Evolutionary conservation across 1,284 basidiomycete genomes (phyloP).

Genomic region (Pisolithus thermaeus): DNA sequence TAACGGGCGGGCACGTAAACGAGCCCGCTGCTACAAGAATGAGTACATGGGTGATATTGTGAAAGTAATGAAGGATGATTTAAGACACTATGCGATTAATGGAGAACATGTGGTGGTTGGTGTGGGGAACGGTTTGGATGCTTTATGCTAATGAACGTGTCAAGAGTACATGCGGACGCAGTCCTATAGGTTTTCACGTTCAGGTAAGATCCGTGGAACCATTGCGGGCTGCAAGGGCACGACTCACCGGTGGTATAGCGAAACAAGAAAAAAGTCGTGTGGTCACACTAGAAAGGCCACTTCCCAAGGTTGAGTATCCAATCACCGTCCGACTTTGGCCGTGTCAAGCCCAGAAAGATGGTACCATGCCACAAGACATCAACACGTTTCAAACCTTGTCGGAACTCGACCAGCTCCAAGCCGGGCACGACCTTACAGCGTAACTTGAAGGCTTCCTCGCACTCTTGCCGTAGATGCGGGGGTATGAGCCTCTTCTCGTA

Average conservation of each 20-base stretch:
- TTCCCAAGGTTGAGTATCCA: slow-evolving; percentile 32
- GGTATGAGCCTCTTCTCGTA: slow-evolving; percentile 33
- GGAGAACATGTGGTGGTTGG: not conserved
- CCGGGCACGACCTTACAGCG: slow-evolving; percentile 40
- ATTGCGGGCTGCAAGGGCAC: not conserved
- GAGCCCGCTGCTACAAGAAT: not conserved
- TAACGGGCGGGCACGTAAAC: not conserved
- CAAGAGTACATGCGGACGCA: slow-evolving; percentile 1
- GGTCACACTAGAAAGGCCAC: not conserved
- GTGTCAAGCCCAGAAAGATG: slow-evolving; percentile 37
- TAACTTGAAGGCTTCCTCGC: slow-evolving; percentile 36
- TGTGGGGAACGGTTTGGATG: not conserved
- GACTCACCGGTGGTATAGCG: not conserved
- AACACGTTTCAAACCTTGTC: slow-evolving; percentile 42
- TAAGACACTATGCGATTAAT: not conserved
- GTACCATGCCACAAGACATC: slow-evolving; percentile 43
- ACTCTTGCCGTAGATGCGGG: slow-evolving; percentile 26
- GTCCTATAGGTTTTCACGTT: not conserved
- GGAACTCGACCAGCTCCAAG: slow-evolving; percentile 31
- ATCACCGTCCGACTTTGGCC: slow-evolving; percentile 24
- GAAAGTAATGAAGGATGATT: not conserved
- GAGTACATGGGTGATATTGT: not conserved
- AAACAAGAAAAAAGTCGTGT: not conserved
- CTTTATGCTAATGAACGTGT: not conserved
- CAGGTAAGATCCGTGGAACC: not conserved